Conservation (phyloP, 2,329 filamentous ascomycete genomes). For the Clarireedia monteithiana region DNA sequence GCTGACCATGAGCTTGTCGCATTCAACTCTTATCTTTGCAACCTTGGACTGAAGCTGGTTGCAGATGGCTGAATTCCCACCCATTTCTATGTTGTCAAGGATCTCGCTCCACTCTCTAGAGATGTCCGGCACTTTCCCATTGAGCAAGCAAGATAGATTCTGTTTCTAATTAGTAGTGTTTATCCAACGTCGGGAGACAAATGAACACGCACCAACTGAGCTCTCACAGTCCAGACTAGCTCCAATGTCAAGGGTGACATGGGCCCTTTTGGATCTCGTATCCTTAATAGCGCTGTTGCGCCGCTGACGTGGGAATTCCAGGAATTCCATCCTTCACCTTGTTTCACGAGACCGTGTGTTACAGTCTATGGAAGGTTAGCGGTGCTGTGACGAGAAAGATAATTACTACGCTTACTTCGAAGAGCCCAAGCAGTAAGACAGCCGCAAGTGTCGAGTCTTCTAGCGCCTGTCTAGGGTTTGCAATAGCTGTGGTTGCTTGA, state of each 20-base stretch:
- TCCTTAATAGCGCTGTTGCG: background rate
- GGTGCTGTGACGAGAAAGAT: background rate
- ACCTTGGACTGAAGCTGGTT: conserved; percentile 6
- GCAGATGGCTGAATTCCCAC: background rate
- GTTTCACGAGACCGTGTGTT: conserved; percentile 1
- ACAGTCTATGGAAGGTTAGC: background rate
- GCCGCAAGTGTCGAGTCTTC: conserved; percentile 6
- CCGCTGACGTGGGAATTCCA: conserved; percentile 6
- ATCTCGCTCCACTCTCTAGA: background rate
- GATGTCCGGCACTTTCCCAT: conserved; percentile 1
- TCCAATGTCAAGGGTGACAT: conserved; percentile 4
- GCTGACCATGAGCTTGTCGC: conserved; percentile 2
- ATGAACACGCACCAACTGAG: background rate
- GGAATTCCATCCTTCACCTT: conserved; percentile 4
- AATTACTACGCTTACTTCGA: background rate
- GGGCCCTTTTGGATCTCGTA: conserved; percentile 1
- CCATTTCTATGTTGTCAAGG: background rate
- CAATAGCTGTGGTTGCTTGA: background rate
- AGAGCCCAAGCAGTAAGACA: conserved; percentile 3
- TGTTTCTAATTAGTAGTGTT: background rate
- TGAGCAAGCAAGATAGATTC: conserved; percentile 2
- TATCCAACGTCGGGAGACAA: background rate
- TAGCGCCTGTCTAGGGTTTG: background rate
- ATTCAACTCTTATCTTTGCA: background rate
- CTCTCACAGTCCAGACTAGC: conserved; percentile 1